phyloP scores from a whole-genome alignment of 169 alveolate genomes.

The Plasmodium malariae region DNA sequence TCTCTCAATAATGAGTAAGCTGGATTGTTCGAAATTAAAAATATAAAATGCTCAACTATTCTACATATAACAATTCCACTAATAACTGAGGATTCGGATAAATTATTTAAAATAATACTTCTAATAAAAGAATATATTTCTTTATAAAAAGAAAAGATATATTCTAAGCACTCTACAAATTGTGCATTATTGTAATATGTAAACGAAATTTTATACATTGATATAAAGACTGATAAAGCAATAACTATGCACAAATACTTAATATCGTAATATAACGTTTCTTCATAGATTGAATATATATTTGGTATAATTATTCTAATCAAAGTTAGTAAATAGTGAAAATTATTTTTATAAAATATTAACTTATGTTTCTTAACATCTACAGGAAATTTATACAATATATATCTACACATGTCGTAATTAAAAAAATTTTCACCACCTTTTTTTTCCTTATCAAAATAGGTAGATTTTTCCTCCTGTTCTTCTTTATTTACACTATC shows the following conservation, averaged over 20 bases:
- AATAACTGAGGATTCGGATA: slow-evolving; percentile 61
- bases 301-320: slow-evolving; percentile 69
- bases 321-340: slow-evolving; percentile 25
- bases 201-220: slow-evolving; percentile 47
- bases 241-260: slow-evolving; percentile 67
- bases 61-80: slow-evolving; percentile 69
- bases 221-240: slow-evolving; percentile 50
- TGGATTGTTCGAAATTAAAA: neutral
- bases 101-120: slow-evolving; percentile 23
- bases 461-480: neutral
- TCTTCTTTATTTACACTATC: neutral
- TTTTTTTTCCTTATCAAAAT: neutral
- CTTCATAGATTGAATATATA: slow-evolving; percentile 36
- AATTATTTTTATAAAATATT: slow-evolving; percentile 50
- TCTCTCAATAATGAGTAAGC: neutral
- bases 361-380: slow-evolving; percentile 67
- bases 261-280: slow-evolving; percentile 58
- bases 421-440: neutral
- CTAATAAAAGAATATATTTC: slow-evolving; percentile 44
- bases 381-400: slow-evolving; percentile 45
- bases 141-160: slow-evolving; percentile 30
- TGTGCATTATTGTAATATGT: slow-evolving; percentile 1
- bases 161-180: slow-evolving; percentile 32
- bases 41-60: slow-evolving; percentile 25
- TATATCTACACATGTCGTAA: neutral